phyloP scores from a whole-genome alignment of 345 rosid species.

The Corchorus olitorius region DNA sequence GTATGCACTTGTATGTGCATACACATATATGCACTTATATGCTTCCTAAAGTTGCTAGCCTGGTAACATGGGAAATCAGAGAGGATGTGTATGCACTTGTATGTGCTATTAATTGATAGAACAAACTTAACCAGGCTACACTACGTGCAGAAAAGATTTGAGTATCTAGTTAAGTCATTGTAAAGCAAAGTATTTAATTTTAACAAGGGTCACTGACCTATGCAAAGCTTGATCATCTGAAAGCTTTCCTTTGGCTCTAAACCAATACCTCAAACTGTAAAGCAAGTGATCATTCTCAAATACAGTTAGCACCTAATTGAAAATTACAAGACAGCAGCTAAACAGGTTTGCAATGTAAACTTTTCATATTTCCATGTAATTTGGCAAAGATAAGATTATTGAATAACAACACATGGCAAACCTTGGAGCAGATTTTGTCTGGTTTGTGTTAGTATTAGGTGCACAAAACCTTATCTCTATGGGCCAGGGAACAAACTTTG shows the following conservation, averaged over 20 bases:
- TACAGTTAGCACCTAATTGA: conserved; percentile 2
- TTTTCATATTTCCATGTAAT: not conserved
- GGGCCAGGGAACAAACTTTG: conserved; percentile 82
- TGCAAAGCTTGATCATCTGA: conserved; percentile 96
- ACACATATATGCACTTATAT: too few relatives aligned
- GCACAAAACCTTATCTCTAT: conserved; percentile 94
- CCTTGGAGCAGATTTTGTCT: conserved; percentile 90
- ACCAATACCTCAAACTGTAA: conserved; percentile 86
- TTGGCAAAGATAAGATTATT: conserved; percentile 16
- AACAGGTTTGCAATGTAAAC: not conserved
- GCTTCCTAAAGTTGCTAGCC: not conserved
- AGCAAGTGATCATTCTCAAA: conserved; percentile 9
- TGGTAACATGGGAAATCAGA: not conserved
- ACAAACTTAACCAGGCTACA: not conserved
- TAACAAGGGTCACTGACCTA: conserved; percentile 50
- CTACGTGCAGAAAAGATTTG: not conserved
- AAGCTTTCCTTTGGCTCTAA: conserved; percentile 91
- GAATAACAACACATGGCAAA: conserved; percentile 27
- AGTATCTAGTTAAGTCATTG: not conserved
- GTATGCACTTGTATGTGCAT: not conserved
- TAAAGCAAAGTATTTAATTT: conserved; percentile 11
- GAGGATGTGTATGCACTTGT: not conserved
- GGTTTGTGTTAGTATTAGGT: conserved; percentile 66
- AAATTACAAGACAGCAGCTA: not conserved
- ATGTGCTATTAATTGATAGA: not conserved